A percentile compares a stretch with the other conserved stretches of the same genome.
Conservation (phyloP, 2,329 filamentous ascomycete species). For the Raffaelea albimanens region DNA sequence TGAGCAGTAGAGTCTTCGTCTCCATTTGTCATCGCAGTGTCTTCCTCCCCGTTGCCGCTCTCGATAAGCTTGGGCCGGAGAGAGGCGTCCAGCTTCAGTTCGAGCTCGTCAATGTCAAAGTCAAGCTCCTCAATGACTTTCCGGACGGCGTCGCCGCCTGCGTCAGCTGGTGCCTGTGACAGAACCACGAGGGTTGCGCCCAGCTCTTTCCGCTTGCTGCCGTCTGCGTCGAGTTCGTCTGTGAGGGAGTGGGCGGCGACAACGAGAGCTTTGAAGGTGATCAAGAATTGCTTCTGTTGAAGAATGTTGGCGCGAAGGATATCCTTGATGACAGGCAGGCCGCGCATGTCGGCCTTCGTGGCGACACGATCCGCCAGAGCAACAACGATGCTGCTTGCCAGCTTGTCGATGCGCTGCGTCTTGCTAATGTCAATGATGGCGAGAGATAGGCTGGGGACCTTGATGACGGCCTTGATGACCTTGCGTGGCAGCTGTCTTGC, state of each 20-base stretch:
- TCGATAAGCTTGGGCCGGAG: slow-evolving; percentile 46
- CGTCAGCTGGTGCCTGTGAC: slow-evolving; percentile 46
- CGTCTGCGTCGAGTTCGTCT: slow-evolving; percentile 42
- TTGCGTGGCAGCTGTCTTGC: slow-evolving; percentile 59
- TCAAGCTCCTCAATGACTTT: slow-evolving; percentile 57
- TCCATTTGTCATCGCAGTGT: slow-evolving; percentile 36
- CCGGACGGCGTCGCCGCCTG: slow-evolving; percentile 56
- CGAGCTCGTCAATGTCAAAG: slow-evolving; percentile 64
- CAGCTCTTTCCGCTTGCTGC: slow-evolving; percentile 51
- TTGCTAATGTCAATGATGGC: slow-evolving; percentile 52
- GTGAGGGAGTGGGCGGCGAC: slow-evolving; percentile 49
- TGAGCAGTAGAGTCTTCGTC: slow-evolving; percentile 2
- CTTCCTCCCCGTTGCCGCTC: slow-evolving; percentile 28
- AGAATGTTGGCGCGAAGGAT: slow-evolving; percentile 52
- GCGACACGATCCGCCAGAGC: slow-evolving; percentile 52
- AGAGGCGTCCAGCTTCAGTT: slow-evolving; percentile 63
- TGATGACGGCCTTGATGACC: slow-evolving; percentile 60
- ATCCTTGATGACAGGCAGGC: slow-evolving; percentile 49
- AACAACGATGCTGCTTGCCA: slow-evolving; percentile 63
- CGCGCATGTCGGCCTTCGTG: slow-evolving; percentile 48
- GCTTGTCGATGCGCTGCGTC: slow-evolving; percentile 59
- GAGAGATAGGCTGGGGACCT: slow-evolving; percentile 48
- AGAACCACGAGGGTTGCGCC: slow-evolving; percentile 59
- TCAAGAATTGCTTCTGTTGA: slow-evolving; percentile 51
- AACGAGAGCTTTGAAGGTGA: slow-evolving; percentile 57